Evolutionary conservation across 2,329 filamentous ascomycete genomes (phyloP).

Genomic region (Botrytis cinerea): DNA sequence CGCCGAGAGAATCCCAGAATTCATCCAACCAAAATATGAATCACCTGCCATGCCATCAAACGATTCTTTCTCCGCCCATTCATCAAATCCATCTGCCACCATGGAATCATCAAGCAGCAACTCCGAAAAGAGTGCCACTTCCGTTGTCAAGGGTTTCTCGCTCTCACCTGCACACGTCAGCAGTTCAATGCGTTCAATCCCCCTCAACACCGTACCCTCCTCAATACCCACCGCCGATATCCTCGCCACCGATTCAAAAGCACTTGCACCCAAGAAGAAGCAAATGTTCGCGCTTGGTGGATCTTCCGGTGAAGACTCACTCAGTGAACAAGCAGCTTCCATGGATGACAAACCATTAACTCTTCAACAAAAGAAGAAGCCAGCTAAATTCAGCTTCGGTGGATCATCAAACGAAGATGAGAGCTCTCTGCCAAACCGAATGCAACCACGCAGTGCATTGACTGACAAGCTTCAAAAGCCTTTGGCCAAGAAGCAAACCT

Average conservation of each 20-base stretch:
- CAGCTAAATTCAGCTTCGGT: slow-evolving; percentile 70
- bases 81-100: slow-evolving; percentile 43
- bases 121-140: slow-evolving; percentile 49
- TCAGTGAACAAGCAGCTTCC: slow-evolving; percentile 40
- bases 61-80: slow-evolving; percentile 36
- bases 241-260: slow-evolving; percentile 50
- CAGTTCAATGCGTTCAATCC: slow-evolving; percentile 61
- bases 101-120: slow-evolving; percentile 42
- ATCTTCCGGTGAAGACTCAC: slow-evolving; percentile 43
- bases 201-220: slow-evolving; percentile 41
- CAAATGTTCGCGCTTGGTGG: slow-evolving; percentile 55
- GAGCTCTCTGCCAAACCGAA: slow-evolving; percentile 62
- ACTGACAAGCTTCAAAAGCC: slow-evolving; percentile 53
- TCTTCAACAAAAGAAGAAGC: slow-evolving; percentile 51
- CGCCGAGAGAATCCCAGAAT: slow-evolving; percentile 28
- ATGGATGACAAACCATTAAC: slow-evolving; percentile 35
- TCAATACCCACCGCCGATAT: slow-evolving; percentile 56
- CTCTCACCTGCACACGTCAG: slow-evolving; percentile 78
- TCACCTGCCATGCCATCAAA: slow-evolving; percentile 41
- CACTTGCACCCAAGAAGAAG: slow-evolving; percentile 65
- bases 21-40: slow-evolving; percentile 51
- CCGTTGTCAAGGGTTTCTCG: slow-evolving; percentile 83
- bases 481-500: slow-evolving; percentile 70
- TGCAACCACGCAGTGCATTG: slow-evolving; percentile 54
- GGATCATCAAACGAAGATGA: slow-evolving; percentile 82